Evolutionary conservation across 176 grass and related monocot species (phyloP).

Genomic region (Canna indica): DNA sequence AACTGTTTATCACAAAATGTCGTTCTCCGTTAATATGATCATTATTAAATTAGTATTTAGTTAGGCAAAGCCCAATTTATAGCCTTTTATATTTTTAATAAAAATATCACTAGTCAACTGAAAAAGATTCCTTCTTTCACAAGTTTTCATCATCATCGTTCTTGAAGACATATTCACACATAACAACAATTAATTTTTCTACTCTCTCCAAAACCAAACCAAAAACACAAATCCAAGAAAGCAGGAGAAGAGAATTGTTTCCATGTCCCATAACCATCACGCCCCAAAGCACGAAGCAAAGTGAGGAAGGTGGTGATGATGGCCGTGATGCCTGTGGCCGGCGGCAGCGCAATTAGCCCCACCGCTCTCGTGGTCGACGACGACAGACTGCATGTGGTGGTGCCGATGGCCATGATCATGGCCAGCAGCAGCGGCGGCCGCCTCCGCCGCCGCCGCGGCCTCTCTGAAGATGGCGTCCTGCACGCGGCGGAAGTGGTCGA

Average conservation of each 20-base stretch:
- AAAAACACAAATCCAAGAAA: not conserved
- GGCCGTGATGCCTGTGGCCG: not conserved
- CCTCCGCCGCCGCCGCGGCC: not conserved
- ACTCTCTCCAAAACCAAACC: not conserved
- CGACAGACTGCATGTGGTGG: constrained; percentile 13
- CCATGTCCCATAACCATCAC: not conserved
- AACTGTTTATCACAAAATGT: too few species aligned
- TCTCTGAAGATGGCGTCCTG: constrained; percentile 56
- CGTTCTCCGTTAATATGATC: too few species aligned
- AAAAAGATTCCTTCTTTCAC: not conserved
- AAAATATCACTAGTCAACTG: too few species aligned
- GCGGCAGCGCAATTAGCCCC: not conserved
- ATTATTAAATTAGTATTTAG: too few species aligned
- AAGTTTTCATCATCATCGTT: not conserved
- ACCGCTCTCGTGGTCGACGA: not conserved
- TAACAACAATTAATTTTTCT: not conserved
- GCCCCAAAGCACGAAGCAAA: constrained; percentile 4
- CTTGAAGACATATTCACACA: too few species aligned
- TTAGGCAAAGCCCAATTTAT: too few species aligned
- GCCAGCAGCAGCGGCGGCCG: not conserved
- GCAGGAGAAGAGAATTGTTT: not conserved
- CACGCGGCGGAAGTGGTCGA: constrained; percentile 71
- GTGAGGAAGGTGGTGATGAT: constrained; percentile 4
- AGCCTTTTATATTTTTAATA: too few species aligned
- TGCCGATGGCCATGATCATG: constrained; percentile 5